Percentiles rank a stretch among this genome's conserved stretches.
These are phyloP conservation scores for Acanthamoeba triangularis DNA, from an alignment of 208 protist genomes.

Conservation along the genomic window DNA sequence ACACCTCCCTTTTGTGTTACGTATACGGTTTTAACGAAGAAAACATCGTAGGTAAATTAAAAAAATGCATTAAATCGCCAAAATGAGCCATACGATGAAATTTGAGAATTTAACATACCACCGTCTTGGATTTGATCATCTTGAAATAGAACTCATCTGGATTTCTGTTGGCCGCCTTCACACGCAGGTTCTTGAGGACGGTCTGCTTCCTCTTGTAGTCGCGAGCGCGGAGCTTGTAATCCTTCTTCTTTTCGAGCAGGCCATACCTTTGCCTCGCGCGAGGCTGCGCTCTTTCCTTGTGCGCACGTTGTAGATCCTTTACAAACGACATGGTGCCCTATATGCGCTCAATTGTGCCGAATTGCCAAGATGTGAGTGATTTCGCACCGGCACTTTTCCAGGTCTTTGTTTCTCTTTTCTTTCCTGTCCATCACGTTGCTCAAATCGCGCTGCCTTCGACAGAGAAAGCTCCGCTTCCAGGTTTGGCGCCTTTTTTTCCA, in stretches of 20 bases:
- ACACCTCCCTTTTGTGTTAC: not conserved
- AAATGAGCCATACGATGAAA: not conserved
- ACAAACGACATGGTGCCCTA: conserved; percentile 15
- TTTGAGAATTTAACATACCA: conserved; percentile 3
- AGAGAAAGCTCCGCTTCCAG: not conserved
- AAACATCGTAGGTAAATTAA: too few species aligned
- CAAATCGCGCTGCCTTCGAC: not conserved
- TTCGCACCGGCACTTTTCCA: not conserved
- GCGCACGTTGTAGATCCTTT: conserved; percentile 16
- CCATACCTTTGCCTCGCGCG: conserved; percentile 80
- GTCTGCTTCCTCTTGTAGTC: conserved; percentile 87
- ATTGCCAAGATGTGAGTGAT: not conserved
- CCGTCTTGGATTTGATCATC: conserved; percentile 78
- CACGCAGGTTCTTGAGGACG: conserved; percentile 72
- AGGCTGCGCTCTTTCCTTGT: conserved; percentile 88
- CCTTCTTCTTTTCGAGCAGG: conserved; percentile 91
- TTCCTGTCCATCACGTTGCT: not conserved
- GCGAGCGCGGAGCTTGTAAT: conserved; percentile 86
- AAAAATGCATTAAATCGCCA: too few species aligned
- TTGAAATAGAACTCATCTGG: conserved; percentile 88
- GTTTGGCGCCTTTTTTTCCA: not conserved
- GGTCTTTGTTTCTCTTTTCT: not conserved
- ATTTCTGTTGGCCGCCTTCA: conserved; percentile 86
- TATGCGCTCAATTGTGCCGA: not conserved
- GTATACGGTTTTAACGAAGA: not conserved